Percentiles rank a stretch among this genome's conserved stretches.
Evolutionary conservation across 1,284 basidiomycete species (phyloP).

Genomic region (Omphalotus olearius): DNA sequence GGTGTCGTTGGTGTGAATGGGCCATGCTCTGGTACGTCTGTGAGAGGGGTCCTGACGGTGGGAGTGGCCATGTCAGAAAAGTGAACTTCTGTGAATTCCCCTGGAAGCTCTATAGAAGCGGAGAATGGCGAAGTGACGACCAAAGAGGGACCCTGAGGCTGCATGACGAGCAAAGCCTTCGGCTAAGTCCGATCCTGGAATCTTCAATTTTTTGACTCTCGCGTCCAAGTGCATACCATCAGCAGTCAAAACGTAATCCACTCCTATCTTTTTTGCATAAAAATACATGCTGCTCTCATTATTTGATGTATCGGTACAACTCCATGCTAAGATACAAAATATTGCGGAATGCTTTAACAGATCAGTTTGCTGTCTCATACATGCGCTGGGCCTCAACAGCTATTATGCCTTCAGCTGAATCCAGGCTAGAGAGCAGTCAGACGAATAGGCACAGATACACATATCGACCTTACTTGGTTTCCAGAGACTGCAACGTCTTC

Average conservation of each 20-base stretch:
- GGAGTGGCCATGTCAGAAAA: neutral
- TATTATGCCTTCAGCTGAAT: conserved; percentile 12
- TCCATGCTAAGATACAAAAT: too few relatives aligned
- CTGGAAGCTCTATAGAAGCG: neutral
- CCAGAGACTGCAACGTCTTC: conserved; percentile 10
- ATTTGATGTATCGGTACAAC: too few relatives aligned
- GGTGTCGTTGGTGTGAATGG: conserved; percentile 23
- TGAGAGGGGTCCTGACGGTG: conserved; percentile 21
- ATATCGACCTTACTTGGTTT: conserved; percentile 10
- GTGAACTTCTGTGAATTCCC: neutral
- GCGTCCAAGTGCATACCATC: neutral
- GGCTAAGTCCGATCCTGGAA: conserved; percentile 2
- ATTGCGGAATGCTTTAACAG: neutral
- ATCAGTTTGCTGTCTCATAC: conserved; percentile 1
- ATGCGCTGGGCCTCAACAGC: conserved; percentile 11
- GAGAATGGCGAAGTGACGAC: neutral
- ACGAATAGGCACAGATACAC: neutral
- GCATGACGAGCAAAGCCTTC: neutral
- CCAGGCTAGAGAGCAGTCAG: conserved; percentile 1
- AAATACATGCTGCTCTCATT: neutral
- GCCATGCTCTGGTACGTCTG: conserved; percentile 40
- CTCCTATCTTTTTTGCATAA: neutral
- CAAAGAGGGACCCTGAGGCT: neutral
- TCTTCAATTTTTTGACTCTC: neutral
- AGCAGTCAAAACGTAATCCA: neutral